Evolutionary conservation across 1,284 basidiomycete species (phyloP), one percentile per base, ranked within the genome.

Genomic region (Vanrija humicola): DNA sequence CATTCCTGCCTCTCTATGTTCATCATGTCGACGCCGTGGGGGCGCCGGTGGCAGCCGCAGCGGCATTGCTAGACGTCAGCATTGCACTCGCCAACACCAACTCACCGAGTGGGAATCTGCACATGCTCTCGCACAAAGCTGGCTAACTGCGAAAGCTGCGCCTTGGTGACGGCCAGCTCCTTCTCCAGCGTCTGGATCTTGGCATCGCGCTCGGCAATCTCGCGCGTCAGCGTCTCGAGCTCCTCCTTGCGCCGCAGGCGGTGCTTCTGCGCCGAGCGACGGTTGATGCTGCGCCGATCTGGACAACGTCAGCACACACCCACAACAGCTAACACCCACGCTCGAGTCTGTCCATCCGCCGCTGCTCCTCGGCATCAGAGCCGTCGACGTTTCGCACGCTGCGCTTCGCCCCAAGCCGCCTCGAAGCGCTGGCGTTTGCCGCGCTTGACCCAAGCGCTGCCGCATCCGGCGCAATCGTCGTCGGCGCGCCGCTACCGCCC

Each of bases 281-380:
- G 56, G 47, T 63, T 63, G 54, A 63, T 63, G n/a, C 53, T 55
- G 19, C 61, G 50, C 9, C 61, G 58, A 49, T 60, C 60, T 61
- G 53, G 38, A 29, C 21, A 23, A 23, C 25, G 47, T 50, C 26
- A 54, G 54, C 34, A 8, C 5, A 28, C 15, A 14, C 23, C 15
- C 9, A n/a, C 39, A 19, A 3, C 16, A 29, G 14, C 21, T 0
- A 12, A 8, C 4, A 50, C 59, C 50, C 45, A 61, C 59, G 61
- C 29, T 62, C 61, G 6, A 62, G 52, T 19, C 55, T 44, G n/a
- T 53, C 52, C 5, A 52, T 25, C 3, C 57, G 57, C n/a, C 42
- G 23, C 25, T 48, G 43, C 43, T 59, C 57, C 21, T 52, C 57
- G 5, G 46, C 52, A 5, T 56, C 56, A 28, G 46, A 39, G 40